These are phyloP conservation scores for Starmerella potacharoeniae DNA, from an alignment of 805 yeast genomes.

Conservation along the genomic window DNA sequence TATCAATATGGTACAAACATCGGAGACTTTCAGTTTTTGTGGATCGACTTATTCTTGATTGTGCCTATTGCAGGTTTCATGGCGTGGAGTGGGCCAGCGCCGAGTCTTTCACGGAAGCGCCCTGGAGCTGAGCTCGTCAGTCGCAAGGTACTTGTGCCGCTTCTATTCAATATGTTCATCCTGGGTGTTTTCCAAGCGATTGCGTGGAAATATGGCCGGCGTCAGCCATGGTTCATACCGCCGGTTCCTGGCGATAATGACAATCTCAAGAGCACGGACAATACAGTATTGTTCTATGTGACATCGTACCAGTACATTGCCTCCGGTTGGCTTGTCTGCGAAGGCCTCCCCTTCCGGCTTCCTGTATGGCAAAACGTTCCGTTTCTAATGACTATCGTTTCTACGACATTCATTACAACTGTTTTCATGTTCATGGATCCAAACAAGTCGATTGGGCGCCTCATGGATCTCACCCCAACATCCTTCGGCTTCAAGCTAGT, in stretches of 20 bases:
- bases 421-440: slow-evolving; percentile 42
- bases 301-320: slow-evolving; percentile 84
- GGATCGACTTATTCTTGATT: slow-evolving; percentile 82
- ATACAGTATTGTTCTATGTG: slow-evolving; percentile 69
- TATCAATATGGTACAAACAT: slow-evolving; percentile 83
- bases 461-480: slow-evolving; percentile 66
- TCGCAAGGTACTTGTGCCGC: slow-evolving; percentile 72
- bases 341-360: slow-evolving; percentile 88
- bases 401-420: slow-evolving; percentile 41
- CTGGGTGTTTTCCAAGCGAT: slow-evolving; percentile 52
- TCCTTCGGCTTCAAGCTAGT: slow-evolving; percentile 38
- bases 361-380: slow-evolving; percentile 55
- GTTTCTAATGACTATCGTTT: slow-evolving; percentile 50
- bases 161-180: slow-evolving; percentile 64
- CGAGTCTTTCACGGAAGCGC: slow-evolving; percentile 48
- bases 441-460: slow-evolving; percentile 44
- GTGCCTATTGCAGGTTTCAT: slow-evolving; percentile 88
- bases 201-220: slow-evolving; percentile 50
- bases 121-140: slow-evolving; percentile 93
- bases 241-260: slow-evolving; percentile 77
- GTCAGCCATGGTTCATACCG: slow-evolving; percentile 56
- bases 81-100: slow-evolving; percentile 90
- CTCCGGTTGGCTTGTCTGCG: slow-evolving; percentile 71
- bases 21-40: slow-evolving; percentile 93
- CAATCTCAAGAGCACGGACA: slow-evolving; percentile 76